Evolutionary conservation across 495 filamentous ascomycete genomes (phyloP).

Genomic region (Penicillium parvum): DNA sequence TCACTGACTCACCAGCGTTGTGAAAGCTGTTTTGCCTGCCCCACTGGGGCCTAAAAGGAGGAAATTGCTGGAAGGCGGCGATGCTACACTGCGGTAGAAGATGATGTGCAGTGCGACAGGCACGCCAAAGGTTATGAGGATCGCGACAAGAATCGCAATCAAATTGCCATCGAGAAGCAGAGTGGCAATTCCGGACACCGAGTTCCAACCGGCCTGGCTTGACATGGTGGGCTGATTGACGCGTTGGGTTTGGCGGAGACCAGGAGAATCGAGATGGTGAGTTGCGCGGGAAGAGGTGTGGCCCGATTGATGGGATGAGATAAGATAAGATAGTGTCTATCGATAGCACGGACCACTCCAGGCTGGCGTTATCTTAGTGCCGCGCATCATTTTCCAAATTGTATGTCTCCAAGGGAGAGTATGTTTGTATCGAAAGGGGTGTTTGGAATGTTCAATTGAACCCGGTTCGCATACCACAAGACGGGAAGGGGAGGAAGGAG

Average conservation of each 20-base stretch:
- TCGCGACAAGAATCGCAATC: conserved; percentile 56
- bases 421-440: neutral
- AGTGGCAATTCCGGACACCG: conserved; percentile 35
- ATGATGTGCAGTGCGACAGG: conserved; percentile 75
- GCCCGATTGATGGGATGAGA: no score
- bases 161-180: conserved; percentile 41
- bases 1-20: conserved; percentile 60
- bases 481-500: conserved; percentile 7
- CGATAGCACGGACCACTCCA: conserved; percentile 26
- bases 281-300: no score
- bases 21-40: conserved; percentile 82
- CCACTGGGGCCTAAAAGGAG: conserved; percentile 80
- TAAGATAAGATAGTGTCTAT: neutral
- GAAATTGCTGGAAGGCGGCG: conserved; percentile 71
- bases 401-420: no score
- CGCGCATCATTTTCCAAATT: conserved; percentile 12
- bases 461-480: neutral
- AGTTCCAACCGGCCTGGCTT: conserved; percentile 32
- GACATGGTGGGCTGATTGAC: conserved; percentile 25
- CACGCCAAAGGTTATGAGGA: conserved; percentile 64
- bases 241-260: conserved; percentile 1
- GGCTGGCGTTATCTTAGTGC: conserved; percentile 21
- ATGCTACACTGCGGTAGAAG: conserved; percentile 62
- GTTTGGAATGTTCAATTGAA: conserved; percentile 8
- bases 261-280: no score